Conservation (phyloP, 768 basidiomycete species). For the Serendipita sp. region DNA sequence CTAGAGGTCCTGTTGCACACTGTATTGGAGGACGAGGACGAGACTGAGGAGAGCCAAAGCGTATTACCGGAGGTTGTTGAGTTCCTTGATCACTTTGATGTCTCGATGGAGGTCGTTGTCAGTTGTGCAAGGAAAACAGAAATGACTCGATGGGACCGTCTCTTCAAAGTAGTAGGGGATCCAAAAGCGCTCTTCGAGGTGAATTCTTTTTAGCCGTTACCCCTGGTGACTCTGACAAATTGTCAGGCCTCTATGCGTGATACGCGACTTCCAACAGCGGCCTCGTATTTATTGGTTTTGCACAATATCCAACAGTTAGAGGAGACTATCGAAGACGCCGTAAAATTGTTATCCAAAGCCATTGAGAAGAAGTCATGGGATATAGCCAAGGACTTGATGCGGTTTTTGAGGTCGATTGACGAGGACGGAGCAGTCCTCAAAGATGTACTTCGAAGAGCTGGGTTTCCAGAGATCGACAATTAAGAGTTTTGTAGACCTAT, state of each 20-base stretch:
- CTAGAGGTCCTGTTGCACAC: constrained; percentile 89
- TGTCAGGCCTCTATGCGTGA: constrained; percentile 54
- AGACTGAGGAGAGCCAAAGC: constrained; percentile 19
- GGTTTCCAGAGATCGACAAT: background rate
- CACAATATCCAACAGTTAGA: constrained; percentile 87
- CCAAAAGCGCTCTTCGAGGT: constrained; percentile 89
- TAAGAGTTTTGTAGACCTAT: background rate
- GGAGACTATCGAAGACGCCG: constrained; percentile 57
- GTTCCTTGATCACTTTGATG: constrained; percentile 90
- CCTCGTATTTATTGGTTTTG: constrained; percentile 82
- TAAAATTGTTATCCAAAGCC: constrained; percentile 62
- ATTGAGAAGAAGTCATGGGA: constrained; percentile 71
- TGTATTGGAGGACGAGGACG: constrained; percentile 73
- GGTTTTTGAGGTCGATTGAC: constrained; percentile 87
- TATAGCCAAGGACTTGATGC: constrained; percentile 76
- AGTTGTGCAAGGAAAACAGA: constrained; percentile 95
- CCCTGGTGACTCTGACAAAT: background rate
- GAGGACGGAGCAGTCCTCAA: constrained; percentile 60
- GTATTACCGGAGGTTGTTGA: constrained; percentile 57
- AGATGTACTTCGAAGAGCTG: constrained; percentile 30
- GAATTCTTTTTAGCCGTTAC: constrained; percentile 12
- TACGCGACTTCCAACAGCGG: constrained; percentile 68
- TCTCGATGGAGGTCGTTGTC: constrained; percentile 80
- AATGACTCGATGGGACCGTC: constrained; percentile 69
- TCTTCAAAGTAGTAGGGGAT: constrained; percentile 83